phyloP scores from a whole-genome alignment of 2,329 filamentous ascomycete species.

The Aspergillus neoniger region DNA sequence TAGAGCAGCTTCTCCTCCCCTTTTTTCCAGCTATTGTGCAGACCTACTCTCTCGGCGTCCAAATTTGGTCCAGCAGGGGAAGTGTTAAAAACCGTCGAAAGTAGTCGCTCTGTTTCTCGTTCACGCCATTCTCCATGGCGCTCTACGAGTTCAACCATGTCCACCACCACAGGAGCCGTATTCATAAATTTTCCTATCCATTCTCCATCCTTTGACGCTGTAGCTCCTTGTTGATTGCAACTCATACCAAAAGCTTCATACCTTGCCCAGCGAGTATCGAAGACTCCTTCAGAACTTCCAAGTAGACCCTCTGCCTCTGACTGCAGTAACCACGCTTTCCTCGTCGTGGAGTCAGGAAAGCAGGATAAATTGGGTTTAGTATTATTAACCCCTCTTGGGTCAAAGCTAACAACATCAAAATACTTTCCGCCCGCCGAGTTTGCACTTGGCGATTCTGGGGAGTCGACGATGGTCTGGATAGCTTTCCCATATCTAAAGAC shows the following conservation, averaged over 20 bases:
- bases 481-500: background rate
- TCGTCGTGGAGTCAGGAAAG: background rate
- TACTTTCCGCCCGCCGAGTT: background rate
- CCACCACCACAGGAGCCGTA: slow-evolving; percentile 4
- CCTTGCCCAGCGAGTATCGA: slow-evolving; percentile 7
- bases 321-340: background rate
- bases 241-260: background rate
- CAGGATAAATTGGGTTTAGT: slow-evolving; percentile 6
- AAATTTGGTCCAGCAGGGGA: background rate
- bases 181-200: slow-evolving; percentile 5
- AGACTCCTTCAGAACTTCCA: background rate
- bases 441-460: background rate
- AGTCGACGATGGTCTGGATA: slow-evolving; percentile 9
- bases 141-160: slow-evolving; percentile 12
- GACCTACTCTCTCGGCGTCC: background rate
- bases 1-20: slow-evolving; percentile 8
- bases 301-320: background rate
- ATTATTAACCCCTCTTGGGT: slow-evolving; percentile 11
- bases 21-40: slow-evolving; percentile 1
- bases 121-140: slow-evolving; percentile 11
- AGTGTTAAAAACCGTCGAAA: background rate
- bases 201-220: background rate
- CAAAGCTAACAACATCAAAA: slow-evolving; percentile 9
- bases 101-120: background rate
- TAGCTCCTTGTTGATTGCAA: background rate